A percentile compares a stretch with the other conserved stretches of the same genome.
Conservation (phyloP, 139 green algal species). For the Haematococcus sp. region DNA sequence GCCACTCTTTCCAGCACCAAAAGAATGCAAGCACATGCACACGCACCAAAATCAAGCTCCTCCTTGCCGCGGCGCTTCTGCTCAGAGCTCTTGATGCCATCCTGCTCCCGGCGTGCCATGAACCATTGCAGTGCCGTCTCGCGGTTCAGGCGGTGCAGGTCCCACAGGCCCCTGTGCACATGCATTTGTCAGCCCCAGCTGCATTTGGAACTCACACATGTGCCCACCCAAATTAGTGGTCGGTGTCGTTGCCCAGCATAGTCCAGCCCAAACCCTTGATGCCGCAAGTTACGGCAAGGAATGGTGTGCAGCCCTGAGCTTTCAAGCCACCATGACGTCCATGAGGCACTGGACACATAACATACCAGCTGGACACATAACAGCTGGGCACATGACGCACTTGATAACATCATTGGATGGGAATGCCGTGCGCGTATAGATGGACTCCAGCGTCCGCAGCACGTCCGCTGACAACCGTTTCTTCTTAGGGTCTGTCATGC, state of each 20-base stretch:
- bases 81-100: slow-evolving; percentile 34
- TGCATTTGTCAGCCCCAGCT: too few species aligned
- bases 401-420: slow-evolving; percentile 31
- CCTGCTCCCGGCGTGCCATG: slow-evolving; percentile 17
- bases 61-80: slow-evolving; percentile 22
- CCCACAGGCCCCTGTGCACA: slow-evolving; percentile 25
- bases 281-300: too few species aligned
- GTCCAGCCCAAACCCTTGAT: too few species aligned
- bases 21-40: neutral
- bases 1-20: too few species aligned
- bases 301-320: too few species aligned
- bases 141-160: slow-evolving; percentile 34
- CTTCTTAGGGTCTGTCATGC: slow-evolving; percentile 6
- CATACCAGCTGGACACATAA: too few species aligned
- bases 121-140: slow-evolving; percentile 36
- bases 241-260: neutral
- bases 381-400: slow-evolving; percentile 29
- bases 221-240: too few species aligned
- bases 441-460: slow-evolving; percentile 36
- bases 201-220: too few species aligned
- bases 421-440: slow-evolving; percentile 43
- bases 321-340: too few species aligned
- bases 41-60: neutral
- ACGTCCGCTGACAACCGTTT: slow-evolving; percentile 33
- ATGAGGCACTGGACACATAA: neutral